Base-by-base conservation (phyloP, 805 yeast species). In the Ogataea salicorniae region DNA sequence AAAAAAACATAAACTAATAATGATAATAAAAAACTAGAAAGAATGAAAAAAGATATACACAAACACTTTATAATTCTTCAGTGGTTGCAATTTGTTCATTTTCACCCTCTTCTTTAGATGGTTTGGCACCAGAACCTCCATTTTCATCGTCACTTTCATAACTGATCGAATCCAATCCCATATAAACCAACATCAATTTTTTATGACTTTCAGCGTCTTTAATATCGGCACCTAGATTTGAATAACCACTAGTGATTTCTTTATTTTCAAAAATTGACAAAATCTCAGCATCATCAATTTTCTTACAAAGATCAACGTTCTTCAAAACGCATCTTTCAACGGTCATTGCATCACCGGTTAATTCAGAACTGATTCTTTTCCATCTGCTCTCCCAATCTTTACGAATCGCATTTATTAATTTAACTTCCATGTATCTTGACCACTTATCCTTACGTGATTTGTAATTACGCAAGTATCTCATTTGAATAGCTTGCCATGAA, bases 401-500 rank as follows among this genome's bases (percentile, higher is more conserved):
- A 20, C 63, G 52, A 34, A 72, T 54, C 1, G 62, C 62, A 38
- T 56, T 55, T 17, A 64, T 50, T 35, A 72, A 53, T 42, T 58
- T 60, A 4, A 58, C 45, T 37, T 61, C 69, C 61, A 73, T 72
- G 31, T 56, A 60, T 34, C 63, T 51, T 15, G 70, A 59, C 70
- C 73, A 68, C 31, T 55, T 54, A 18, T 58, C 68, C 41, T 63
- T 60, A 31, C 74, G 54, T 8, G 67, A 57, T 47, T 69, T 69
- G 46, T 71, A 69, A 36, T 66, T 60, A 9, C 77, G 61, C 39
- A 73, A 57, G 49, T 73, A 73, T 43, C 76, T 55, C 77, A 73
- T 73, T 55, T 73, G 77, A 34, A 73, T 67, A 2, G 76, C 74
- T 53, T 72, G 76, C 75, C 75, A 71, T 15, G 73, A 55, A 49